A percentile compares a stretch with the other conserved stretches of the same genome.
Conservation (phyloP, 2,329 filamentous ascomycete species). For the Fusarium sp. region DNA sequence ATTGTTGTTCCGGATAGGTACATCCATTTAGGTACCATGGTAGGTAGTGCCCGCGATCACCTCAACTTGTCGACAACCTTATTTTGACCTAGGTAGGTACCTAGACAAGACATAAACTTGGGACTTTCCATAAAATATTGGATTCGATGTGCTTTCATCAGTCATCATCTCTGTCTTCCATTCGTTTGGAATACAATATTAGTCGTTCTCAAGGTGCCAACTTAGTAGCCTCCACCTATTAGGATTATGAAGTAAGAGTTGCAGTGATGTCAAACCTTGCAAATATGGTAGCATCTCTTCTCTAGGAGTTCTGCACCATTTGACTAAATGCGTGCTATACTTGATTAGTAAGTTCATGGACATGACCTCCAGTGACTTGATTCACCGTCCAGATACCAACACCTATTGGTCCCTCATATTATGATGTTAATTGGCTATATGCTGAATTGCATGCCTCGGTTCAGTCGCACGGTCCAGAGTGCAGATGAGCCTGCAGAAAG, state of each 20-base stretch:
- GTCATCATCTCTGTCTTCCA: not conserved
- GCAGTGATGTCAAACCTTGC: not conserved
- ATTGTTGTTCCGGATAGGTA: conserved; percentile 21
- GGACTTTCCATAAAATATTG: not conserved
- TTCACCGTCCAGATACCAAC: not conserved
- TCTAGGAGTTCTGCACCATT: not conserved
- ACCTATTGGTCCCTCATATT: not conserved
- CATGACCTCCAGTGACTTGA: not conserved
- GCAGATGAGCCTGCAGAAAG: not conserved
- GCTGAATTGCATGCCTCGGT: not conserved
- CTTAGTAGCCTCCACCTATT: not conserved
- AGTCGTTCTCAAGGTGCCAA: not conserved
- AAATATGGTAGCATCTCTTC: not conserved
- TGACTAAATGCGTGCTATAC: not conserved
- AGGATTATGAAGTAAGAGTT: not conserved
- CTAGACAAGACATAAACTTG: not conserved
- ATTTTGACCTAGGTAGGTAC: not conserved
- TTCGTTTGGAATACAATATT: not conserved
- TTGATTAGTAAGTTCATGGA: not conserved
- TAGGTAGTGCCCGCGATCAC: not conserved
- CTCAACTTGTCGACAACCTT: not conserved
- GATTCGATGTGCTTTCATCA: not conserved
- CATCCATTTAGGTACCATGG: too few relatives aligned
- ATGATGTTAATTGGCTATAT: not conserved
- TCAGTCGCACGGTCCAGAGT: not conserved